These are phyloP conservation scores for Lactarius akahatsu DNA, from an alignment of 768 basidiomycete species.

Conservation along the genomic window DNA sequence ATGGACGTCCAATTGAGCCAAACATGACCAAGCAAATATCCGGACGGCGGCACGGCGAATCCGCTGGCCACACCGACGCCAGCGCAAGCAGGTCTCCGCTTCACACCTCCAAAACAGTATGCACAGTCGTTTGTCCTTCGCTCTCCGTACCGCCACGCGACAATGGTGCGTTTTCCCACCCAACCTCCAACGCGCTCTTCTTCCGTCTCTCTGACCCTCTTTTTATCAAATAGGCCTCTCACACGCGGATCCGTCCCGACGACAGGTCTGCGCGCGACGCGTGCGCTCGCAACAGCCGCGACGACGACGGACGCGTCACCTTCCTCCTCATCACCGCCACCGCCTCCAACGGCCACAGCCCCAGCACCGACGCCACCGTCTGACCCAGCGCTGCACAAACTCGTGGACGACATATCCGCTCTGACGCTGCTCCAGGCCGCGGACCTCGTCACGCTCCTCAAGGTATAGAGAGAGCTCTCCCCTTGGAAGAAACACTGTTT, in stretches of 20 bases:
- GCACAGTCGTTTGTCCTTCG: background rate
- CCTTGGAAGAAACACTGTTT: background rate
- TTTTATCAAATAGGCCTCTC: constrained; percentile 4
- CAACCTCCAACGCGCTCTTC: background rate
- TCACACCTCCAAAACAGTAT: background rate
- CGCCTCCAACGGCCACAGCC: background rate
- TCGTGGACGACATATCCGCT: constrained; percentile 91
- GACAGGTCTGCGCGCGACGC: background rate
- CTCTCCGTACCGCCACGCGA: constrained; percentile 5
- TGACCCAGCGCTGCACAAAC: constrained; percentile 70
- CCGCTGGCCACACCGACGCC: background rate
- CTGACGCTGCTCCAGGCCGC: constrained; percentile 92
- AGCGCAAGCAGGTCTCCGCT: background rate
- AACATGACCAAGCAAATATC: background rate
- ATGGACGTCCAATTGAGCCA: too few species aligned
- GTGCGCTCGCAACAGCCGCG: constrained; percentile 40
- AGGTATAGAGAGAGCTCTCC: constrained; percentile 51
- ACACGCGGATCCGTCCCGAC: background rate
- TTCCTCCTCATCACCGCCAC: constrained; percentile 44
- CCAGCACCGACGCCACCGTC: constrained; percentile 34
- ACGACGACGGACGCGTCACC: constrained; percentile 49
- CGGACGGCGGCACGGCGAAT: background rate
- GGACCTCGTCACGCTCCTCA: constrained; percentile 88
- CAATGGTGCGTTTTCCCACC: background rate
- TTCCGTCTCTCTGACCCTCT: background rate